Evolutionary conservation across 2,329 filamentous ascomycete species (phyloP).

Genomic region (Pseudocercospora vitis): DNA sequence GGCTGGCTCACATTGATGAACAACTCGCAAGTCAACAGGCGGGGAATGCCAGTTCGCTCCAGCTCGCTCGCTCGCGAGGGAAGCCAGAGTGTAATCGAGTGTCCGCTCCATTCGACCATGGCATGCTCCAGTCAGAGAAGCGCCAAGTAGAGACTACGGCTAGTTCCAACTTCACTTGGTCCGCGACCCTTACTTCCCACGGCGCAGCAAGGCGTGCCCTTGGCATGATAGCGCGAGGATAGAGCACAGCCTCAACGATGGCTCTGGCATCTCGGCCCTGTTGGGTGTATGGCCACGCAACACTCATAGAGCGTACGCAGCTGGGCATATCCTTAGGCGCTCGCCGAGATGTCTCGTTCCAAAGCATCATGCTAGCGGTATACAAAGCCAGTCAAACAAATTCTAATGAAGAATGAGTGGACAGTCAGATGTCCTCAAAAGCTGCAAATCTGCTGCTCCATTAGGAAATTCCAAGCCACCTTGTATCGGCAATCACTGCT

Average conservation of each 20-base stretch:
- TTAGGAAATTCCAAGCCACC: too few relatives aligned
- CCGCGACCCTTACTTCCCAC: too few relatives aligned
- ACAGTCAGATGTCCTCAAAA: neutral
- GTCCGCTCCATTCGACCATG: too few relatives aligned
- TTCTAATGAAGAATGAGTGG: neutral
- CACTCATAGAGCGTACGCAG: neutral
- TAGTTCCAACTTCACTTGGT: too few relatives aligned
- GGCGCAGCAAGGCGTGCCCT: too few relatives aligned
- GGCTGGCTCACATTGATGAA: neutral
- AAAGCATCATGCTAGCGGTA: neutral
- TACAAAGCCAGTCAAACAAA: neutral
- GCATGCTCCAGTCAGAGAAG: too few relatives aligned
- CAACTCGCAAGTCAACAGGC: neutral
- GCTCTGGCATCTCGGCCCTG: neutral
- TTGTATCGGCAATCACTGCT: too few relatives aligned
- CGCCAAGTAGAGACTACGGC: too few relatives aligned
- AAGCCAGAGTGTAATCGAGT: too few relatives aligned
- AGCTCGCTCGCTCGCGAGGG: too few relatives aligned
- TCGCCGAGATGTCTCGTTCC: neutral
- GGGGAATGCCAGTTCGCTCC: neutral
- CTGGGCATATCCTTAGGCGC: neutral
- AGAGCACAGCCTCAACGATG: neutral
- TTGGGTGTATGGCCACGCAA: neutral
- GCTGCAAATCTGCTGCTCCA: neutral
- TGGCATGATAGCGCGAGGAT: too few relatives aligned